phyloP scores from a whole-genome alignment of 2,329 filamentous ascomycete species.

The Akanthomyces dipterigenus region DNA sequence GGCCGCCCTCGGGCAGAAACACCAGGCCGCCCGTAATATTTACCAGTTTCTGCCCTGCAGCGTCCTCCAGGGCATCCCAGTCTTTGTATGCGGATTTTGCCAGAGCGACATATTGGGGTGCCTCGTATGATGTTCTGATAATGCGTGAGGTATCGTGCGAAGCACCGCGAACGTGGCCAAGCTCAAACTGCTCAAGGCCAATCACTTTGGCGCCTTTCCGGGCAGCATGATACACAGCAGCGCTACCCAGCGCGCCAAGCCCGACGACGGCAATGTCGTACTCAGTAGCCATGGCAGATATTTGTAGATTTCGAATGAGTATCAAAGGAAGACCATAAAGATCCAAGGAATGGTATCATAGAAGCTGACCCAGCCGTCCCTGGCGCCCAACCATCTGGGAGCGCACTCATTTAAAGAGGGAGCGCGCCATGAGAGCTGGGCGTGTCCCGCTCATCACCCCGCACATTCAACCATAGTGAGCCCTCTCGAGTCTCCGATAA shows the following conservation, averaged over 20 bases:
- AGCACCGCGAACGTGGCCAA: constrained; percentile 19
- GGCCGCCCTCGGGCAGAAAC: constrained; percentile 16
- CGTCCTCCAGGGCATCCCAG: constrained; percentile 18
- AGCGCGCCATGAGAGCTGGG: neutral
- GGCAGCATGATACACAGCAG: constrained; percentile 15
- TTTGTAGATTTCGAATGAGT: neutral
- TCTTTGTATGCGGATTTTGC: constrained; percentile 19
- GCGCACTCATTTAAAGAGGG: neutral
- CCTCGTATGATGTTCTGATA: constrained; percentile 18
- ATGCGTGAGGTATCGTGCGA: constrained; percentile 22
- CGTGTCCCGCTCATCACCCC: neutral
- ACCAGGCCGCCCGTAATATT: constrained; percentile 20
- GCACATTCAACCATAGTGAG: neutral
- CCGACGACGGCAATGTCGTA: constrained; percentile 14
- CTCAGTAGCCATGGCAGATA: neutral
- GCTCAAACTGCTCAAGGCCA: constrained; percentile 20
- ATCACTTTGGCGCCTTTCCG: constrained; percentile 19
- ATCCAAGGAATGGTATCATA: neutral
- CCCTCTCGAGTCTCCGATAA: neutral
- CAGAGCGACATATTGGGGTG: constrained; percentile 19
- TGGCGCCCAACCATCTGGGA: neutral
- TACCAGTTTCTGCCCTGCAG: constrained; percentile 16
- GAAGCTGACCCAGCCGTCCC: neutral
- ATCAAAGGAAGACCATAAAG: neutral
- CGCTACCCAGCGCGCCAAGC: constrained; percentile 15